phyloP scores from a whole-genome alignment of 495 filamentous ascomycete species.

The Xylaria acuta region DNA sequence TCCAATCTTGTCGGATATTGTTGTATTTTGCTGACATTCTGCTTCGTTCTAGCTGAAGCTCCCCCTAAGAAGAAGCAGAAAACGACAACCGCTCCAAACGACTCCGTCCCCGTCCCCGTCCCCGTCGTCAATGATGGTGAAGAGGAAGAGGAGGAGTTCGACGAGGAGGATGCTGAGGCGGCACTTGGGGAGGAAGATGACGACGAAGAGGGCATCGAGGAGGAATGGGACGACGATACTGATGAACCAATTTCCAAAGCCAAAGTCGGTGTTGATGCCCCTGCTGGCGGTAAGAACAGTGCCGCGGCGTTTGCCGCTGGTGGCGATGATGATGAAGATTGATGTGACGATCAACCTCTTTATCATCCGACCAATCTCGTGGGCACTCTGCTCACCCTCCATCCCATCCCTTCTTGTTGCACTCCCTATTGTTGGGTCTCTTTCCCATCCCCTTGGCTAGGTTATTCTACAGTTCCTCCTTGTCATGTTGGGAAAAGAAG shows the following conservation, averaged over 20 bases:
- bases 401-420: neutral
- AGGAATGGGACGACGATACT: conserved; percentile 40
- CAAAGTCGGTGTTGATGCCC: conserved; percentile 32
- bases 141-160: conserved; percentile 43
- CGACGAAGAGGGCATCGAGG: conserved; percentile 44
- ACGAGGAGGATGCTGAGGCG: conserved; percentile 45
- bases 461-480: conserved; percentile 10
- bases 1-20: neutral
- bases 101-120: conserved; percentile 35
- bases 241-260: conserved; percentile 42
- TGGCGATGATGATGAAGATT: conserved; percentile 46
- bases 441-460: conserved; percentile 5
- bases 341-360: conserved; percentile 12
- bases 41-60: conserved; percentile 40
- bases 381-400: neutral
- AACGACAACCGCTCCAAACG: conserved; percentile 40
- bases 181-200: conserved; percentile 45
- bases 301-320: conserved; percentile 37
- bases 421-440: neutral
- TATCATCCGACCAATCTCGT: neutral
- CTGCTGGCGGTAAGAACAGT: conserved; percentile 46
- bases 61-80: conserved; percentile 58
- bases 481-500: neutral
- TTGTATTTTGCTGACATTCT: conserved; percentile 27
- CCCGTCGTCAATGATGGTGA: conserved; percentile 41